Base-by-base conservation (phyloP, 108 stramenopile genomes). In the Cyclostephanos tholiformis region DNA sequence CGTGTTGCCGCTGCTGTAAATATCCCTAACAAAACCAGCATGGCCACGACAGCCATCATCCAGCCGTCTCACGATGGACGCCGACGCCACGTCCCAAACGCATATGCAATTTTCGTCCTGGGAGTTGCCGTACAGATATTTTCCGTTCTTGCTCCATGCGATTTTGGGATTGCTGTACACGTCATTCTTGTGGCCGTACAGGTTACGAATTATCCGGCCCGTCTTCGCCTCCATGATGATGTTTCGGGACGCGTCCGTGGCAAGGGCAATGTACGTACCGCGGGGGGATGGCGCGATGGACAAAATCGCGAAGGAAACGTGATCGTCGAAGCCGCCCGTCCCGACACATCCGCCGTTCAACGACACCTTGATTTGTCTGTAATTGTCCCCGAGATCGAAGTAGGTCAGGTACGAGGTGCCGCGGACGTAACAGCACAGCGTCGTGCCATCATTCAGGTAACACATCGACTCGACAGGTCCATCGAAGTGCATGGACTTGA, bases 71-170 rank as follows among this genome's bases (percentile, higher is more conserved):
- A 91, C 91, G 44, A 95, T 86, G 32, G 80, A 73, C 6, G 86
- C 61, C 12, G 82, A 84, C n/a, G 91, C 89, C 56, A 95, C 78
- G 57, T 95, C 94, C 94, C 94, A 95, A 38, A 95, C 89, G 55
- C 82, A 85, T 10, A 91, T 30, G 29, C 75, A 79, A 23, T 79
- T 72, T 27, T 91, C 89, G 17, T 89, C 80, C 79, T 95, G 94
- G 4, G 84, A 84, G 60, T 92, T 95, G 19, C 94, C 94, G 50
- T 88, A 85, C 0, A 95, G 46, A 62, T 95, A 95, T 57, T 88
- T 79, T 32, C 88, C 91, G 56, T 83, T 91, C 44, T 72, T 64
- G 22, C 83, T 80, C 94, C 94, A 95, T 10, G 89, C 88, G 56
- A 95, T 79, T 63, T 91, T 95, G 19, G 94, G 94, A 72, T 85